Evolutionary conservation across 805 yeast genomes (phyloP).

Genomic region (Blastobotrys americana): DNA sequence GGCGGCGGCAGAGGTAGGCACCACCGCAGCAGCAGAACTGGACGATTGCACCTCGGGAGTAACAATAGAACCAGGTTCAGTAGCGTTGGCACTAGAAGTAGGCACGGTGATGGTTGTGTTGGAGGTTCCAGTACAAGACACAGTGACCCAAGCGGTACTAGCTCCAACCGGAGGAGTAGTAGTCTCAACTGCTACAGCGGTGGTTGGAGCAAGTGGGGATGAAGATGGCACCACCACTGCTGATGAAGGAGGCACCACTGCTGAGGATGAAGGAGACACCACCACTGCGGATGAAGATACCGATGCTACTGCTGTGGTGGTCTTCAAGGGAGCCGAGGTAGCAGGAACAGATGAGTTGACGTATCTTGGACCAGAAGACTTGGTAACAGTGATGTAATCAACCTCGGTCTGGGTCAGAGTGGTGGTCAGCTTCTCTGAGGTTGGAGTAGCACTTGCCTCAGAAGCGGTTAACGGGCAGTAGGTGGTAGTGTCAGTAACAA

Average conservation of each 20-base stretch:
- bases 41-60: neutral
- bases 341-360: conserved; percentile 3
- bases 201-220: conserved; percentile 3
- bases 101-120: neutral
- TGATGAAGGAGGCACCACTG: conserved; percentile 2
- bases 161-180: conserved; percentile 4
- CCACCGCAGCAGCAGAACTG: conserved; percentile 4
- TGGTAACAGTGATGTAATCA: conserved; percentile 4
- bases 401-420: conserved; percentile 9
- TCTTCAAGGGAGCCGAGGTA: conserved; percentile 3
- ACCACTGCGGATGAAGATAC: conserved; percentile 1
- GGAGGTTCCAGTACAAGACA: conserved; percentile 1
- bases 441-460: neutral
- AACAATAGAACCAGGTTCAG: neutral
- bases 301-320: conserved; percentile 5
- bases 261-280: neutral
- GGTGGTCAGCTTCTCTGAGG: conserved; percentile 8
- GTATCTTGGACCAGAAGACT: conserved; percentile 1
- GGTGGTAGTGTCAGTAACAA: conserved; percentile 3
- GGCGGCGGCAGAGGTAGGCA: conserved; percentile 9
- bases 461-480: conserved; percentile 6
- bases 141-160: conserved; percentile 6
- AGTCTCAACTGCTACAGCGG: conserved; percentile 2
- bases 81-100: neutral
- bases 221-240: conserved; percentile 4